Conservation (phyloP, 306 rosid species). For the Inga laurina region DNA sequence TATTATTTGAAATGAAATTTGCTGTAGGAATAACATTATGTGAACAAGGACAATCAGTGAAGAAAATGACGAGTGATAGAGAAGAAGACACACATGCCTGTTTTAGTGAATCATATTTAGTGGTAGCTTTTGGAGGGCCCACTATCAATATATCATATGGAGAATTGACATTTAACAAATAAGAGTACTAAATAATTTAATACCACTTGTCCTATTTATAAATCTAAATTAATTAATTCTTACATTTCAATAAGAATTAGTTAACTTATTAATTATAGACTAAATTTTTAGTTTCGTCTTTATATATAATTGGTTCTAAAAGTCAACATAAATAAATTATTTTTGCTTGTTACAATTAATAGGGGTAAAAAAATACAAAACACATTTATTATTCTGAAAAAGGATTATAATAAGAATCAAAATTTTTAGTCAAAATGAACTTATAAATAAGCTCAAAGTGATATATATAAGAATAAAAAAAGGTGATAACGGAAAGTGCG, state of each 20-base stretch:
- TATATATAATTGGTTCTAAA: too few relatives aligned
- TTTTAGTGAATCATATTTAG: neutral
- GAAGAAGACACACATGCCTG: neutral
- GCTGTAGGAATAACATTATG: neutral
- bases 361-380: too few relatives aligned
- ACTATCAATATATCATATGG: neutral
- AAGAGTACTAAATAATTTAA: neutral
- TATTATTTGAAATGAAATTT: neutral
- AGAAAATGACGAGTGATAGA: neutral
- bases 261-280: too few relatives aligned
- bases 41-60: neutral
- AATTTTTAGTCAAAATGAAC: too few relatives aligned
- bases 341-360: too few relatives aligned
- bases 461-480: neutral
- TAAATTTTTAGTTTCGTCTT: neutral
- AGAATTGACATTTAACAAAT: neutral
- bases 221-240: too few relatives aligned
- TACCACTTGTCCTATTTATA: too few relatives aligned
- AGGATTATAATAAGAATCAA: too few relatives aligned
- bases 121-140: slow-evolving; percentile 19
- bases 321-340: too few relatives aligned
- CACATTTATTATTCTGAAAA: too few relatives aligned
- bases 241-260: too few relatives aligned
- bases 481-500: slow-evolving; percentile 16
- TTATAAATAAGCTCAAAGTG: too few relatives aligned